A percentile compares a stretch with the other conserved stretches of the same genome.
These are phyloP conservation scores for Pythium sukuiense DNA, from an alignment of 352 stramenopile species.

Conservation along the genomic window DNA sequence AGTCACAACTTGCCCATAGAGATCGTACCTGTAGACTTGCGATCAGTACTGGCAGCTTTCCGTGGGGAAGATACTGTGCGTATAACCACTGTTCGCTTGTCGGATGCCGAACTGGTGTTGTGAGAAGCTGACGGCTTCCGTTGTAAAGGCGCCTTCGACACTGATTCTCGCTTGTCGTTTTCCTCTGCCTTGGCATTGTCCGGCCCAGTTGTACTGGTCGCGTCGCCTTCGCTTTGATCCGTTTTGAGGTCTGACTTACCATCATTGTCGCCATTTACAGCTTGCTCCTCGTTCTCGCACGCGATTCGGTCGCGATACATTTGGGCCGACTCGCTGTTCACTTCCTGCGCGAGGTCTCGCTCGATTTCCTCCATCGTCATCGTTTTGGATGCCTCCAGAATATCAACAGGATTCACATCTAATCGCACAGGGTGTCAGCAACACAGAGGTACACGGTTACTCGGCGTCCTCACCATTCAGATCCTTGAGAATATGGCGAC, in stretches of 20 bases:
- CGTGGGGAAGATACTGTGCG: background rate
- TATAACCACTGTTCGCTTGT: background rate
- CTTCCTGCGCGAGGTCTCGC: slow-evolving; percentile 43
- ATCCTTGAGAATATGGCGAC: slow-evolving; percentile 46
- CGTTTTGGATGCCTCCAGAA: slow-evolving; percentile 53
- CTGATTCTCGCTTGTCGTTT: background rate
- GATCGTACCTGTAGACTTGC: background rate
- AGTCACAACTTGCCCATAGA: background rate
- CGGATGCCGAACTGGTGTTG: background rate
- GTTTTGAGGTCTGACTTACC: background rate
- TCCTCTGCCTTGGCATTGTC: background rate
- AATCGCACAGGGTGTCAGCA: background rate
- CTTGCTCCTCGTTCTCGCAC: background rate
- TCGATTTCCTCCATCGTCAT: slow-evolving; percentile 49
- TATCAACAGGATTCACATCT: slow-evolving; percentile 61
- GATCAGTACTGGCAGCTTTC: background rate
- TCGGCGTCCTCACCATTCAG: slow-evolving; percentile 37
- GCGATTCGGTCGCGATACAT: slow-evolving; percentile 44
- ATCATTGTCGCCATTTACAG: background rate
- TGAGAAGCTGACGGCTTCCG: background rate
- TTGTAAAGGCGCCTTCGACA: background rate
- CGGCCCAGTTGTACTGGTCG: background rate
- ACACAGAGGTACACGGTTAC: background rate
- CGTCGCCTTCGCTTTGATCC: background rate
- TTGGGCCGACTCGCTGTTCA: slow-evolving; percentile 41